Evolutionary conservation across 768 basidiomycete species (phyloP).

Genomic region (Phlebiopsis flavidoalba): DNA sequence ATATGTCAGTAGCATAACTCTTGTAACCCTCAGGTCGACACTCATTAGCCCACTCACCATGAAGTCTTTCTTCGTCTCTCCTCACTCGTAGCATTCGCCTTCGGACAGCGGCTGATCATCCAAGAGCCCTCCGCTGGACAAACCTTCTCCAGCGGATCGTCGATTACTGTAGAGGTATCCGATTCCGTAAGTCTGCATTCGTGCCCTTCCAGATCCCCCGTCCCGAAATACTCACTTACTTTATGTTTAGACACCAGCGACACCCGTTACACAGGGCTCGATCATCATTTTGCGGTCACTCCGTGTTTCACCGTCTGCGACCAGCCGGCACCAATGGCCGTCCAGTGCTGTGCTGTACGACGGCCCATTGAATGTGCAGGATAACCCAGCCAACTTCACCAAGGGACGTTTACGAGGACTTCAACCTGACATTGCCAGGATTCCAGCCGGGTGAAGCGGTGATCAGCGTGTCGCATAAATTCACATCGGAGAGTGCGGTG

Average conservation of each 20-base stretch:
- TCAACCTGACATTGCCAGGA: constrained; percentile 35
- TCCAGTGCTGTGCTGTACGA: constrained; percentile 43
- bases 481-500: neutral
- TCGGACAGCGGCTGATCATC: constrained; percentile 38
- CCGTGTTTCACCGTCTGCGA: constrained; percentile 29
- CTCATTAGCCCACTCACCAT: neutral
- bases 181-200: neutral
- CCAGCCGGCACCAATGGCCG: constrained; percentile 17
- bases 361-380: constrained; percentile 37
- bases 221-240: neutral
- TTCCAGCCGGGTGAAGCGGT: constrained; percentile 1
- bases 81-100: constrained; percentile 27
- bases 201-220: neutral
- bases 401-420: constrained; percentile 42
- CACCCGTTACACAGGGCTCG: constrained; percentile 38
- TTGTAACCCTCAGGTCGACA: no score
- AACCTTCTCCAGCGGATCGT: constrained; percentile 30
- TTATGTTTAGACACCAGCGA: constrained; percentile 22
- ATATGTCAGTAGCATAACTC: no score
- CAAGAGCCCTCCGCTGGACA: constrained; percentile 33
- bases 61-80: constrained; percentile 16
- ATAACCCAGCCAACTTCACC: constrained; percentile 18
- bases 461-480: constrained; percentile 2
- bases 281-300: constrained; percentile 40
- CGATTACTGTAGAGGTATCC: constrained; percentile 40